Evolutionary conservation across 768 basidiomycete species (phyloP), one percentile per base, ranked within the genome.

Genomic region (Leccinum subtestaceum): DNA sequence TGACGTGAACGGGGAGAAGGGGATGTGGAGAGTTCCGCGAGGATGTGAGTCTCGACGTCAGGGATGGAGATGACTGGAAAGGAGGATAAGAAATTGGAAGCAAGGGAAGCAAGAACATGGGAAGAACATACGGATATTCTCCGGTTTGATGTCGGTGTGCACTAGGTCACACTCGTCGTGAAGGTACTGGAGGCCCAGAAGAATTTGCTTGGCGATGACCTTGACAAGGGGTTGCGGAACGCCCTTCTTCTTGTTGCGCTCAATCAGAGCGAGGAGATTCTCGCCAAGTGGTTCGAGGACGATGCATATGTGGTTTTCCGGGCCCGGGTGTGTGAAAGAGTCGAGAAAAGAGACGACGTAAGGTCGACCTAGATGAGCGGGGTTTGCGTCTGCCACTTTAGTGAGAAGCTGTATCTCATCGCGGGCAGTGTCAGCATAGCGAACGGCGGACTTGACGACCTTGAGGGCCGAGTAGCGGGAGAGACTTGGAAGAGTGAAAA

Each of bases 321-420:
- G 86, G 1, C 86, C 85, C 63, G 77, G 75, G 70, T 95, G 91
- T 8, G 82, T 79, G 74, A 97, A 97, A 27, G 92, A 90, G 75
- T 97, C 95, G 60, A 96, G 85, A 66, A 95, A 91, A 11, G 91
- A 87, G 60, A 97, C 93, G 57, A 96, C 82, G 69, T 95, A 86
- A 25, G 81, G 75, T 56, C 89, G 81, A 57, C 95, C 95, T 15
- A 84, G 84, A 70, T 96, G 94, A 2, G 77, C 69, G n/a, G 85
- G 88, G 69, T 84, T 88, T 71, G 83, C 81, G 19, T 83, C 80
- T 55, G 83, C 79, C 5, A 95, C 88, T 63, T 86, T 86, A 62
- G 86, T 84, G 43, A 95, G 82, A 34, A 98, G 83, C 71, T 94
- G 92, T 73, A 98, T 98, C 76, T 98, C 96, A 72, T 98, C 96